phyloP scores from a whole-genome alignment of 192 early-diverging fungal genomes.

The Diversispora epigaea region DNA sequence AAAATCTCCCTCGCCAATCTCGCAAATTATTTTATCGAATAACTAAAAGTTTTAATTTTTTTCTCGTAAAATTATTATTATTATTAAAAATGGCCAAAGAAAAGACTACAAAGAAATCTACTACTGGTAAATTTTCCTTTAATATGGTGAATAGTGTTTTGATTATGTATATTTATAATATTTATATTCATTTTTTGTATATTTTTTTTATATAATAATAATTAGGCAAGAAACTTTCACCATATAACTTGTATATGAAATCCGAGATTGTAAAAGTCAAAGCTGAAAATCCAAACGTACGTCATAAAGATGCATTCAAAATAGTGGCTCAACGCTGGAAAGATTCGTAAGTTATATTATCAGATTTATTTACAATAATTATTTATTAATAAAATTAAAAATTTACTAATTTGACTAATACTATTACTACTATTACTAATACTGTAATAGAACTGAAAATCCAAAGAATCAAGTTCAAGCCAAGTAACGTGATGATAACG shows the following conservation, averaged over 20 bases:
- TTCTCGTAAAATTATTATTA: too few species aligned
- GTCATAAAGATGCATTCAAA: constrained; percentile 72
- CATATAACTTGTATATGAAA: constrained; percentile 75
- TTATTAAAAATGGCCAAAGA: constrained; percentile 13
- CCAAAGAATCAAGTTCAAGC: neutral
- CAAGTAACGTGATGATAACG: too few species aligned
- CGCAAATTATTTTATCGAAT: too few species aligned
- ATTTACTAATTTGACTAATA: neutral
- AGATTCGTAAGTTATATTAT: constrained; percentile 7
- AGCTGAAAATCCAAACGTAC: constrained; percentile 51
- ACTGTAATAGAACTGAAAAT: neutral
- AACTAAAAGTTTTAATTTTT: too few species aligned
- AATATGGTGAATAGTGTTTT: neutral
- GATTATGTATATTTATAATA: neutral
- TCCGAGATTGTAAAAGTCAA: constrained; percentile 66
- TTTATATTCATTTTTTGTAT: neutral
- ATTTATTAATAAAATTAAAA: too few species aligned
- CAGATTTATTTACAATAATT: neutral
- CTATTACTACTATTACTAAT: neutral
- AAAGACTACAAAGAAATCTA: constrained; percentile 1
- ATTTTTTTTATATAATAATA: neutral
- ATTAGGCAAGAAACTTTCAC: constrained; percentile 39
- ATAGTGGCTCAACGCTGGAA: constrained; percentile 62
- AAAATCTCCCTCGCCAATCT: too few species aligned
- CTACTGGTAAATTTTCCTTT: neutral